Evolutionary conservation across 306 rosid genomes (phyloP).

Genomic region (Quercus gilva): DNA sequence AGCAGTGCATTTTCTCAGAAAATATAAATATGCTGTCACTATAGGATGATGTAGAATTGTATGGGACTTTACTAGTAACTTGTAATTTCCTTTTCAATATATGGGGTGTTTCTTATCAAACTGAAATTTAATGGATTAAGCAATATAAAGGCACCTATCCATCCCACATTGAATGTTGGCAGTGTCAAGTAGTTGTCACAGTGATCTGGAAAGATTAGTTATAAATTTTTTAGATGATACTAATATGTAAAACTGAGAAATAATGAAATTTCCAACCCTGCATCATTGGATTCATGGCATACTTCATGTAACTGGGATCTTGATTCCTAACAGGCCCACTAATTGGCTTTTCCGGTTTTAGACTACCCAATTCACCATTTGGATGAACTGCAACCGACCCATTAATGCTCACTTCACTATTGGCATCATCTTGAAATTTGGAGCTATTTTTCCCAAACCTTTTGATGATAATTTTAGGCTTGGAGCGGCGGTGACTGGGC

Average conservation of each 20-base stretch:
- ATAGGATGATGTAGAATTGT: too few relatives aligned
- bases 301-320: conserved; percentile 48
- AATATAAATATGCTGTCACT: background rate
- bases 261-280: conserved; percentile 15
- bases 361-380: too few relatives aligned
- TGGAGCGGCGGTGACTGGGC: conserved; percentile 47
- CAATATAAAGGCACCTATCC: background rate
- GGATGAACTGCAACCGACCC: too few relatives aligned
- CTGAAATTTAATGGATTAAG: background rate
- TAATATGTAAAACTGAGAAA: conserved; percentile 24
- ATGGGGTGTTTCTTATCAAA: background rate
- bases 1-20: background rate
- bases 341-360: background rate
- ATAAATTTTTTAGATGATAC: background rate
- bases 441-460: conserved; percentile 35
- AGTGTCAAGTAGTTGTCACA: background rate
- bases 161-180: background rate
- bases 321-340: conserved; percentile 23
- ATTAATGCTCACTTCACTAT: too few relatives aligned
- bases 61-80: too few relatives aligned
- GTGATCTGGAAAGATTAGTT: background rate
- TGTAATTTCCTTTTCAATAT: background rate
- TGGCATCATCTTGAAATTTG: conserved; percentile 1
- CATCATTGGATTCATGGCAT: background rate
- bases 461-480: conserved; percentile 44